phyloP scores from a whole-genome alignment of 1,284 basidiomycete genomes.

The Ustilago vetiveriae region DNA sequence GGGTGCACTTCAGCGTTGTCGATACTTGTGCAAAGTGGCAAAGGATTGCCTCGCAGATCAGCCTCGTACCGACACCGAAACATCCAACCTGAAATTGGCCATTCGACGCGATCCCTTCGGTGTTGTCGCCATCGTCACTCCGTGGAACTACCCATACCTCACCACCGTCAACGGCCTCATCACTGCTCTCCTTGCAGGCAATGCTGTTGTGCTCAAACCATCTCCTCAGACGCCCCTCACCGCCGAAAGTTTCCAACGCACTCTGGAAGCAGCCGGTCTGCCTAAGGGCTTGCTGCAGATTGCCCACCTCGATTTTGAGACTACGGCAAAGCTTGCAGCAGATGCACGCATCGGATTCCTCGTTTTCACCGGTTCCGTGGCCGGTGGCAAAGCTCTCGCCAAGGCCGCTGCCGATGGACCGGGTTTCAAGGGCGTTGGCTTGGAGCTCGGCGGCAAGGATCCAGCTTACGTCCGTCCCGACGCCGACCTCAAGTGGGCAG shows the following conservation, averaged over 20 bases:
- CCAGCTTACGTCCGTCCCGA: conserved; percentile 89
- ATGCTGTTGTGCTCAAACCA: conserved; percentile 88
- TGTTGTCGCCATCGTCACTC: conserved; percentile 84
- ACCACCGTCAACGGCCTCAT: conserved; percentile 81
- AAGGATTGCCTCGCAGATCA: conserved; percentile 79
- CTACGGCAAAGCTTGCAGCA: conserved; percentile 73
- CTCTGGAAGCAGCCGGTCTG: conserved; percentile 78
- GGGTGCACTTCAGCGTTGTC: conserved; percentile 81
- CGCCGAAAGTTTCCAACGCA: conserved; percentile 80
- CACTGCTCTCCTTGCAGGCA: conserved; percentile 71
- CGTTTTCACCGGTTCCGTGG: conserved; percentile 86
- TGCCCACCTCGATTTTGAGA: conserved; percentile 79
- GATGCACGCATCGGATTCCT: conserved; percentile 81
- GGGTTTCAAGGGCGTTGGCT: conserved; percentile 78
- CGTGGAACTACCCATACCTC: conserved; percentile 80
- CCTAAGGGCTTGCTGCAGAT: conserved; percentile 81
- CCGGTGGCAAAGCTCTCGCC: conserved; percentile 75
- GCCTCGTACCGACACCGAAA: conserved; percentile 78
- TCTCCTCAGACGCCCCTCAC: conserved; percentile 91
- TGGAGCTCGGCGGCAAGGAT: conserved; percentile 92
- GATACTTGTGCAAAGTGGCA: conserved; percentile 87
- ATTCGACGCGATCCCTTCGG: conserved; percentile 86
- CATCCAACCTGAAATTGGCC: conserved; percentile 81
- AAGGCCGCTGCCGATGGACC: conserved; percentile 71
- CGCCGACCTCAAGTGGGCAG: conserved; percentile 83